phyloP scores from a whole-genome alignment of 331 rosid species.

The Pyrus hybrid region DNA sequence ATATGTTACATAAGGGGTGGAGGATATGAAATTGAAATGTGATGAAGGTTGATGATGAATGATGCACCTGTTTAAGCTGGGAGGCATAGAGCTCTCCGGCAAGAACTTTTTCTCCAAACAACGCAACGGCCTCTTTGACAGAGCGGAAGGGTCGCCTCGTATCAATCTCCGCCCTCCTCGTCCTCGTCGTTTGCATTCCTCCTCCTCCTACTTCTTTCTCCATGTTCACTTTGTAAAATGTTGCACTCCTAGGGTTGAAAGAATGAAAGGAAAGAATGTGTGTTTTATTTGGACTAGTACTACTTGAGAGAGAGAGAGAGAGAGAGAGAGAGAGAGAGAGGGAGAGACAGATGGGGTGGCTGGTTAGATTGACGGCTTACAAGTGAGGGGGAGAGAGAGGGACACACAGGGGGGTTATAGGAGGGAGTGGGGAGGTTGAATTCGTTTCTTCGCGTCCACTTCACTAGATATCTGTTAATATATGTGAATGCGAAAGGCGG shows the following conservation, averaged over 20 bases:
- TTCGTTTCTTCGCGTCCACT: constrained; percentile 99
- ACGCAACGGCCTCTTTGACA: constrained; percentile 77
- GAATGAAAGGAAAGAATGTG: background rate
- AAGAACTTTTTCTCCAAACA: constrained; percentile 72
- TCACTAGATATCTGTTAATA: constrained; percentile 86
- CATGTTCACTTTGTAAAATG: background rate
- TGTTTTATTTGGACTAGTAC: background rate
- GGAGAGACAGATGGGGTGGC: background rate
- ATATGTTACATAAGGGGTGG: background rate
- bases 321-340: too few species aligned
- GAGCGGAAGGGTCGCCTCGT: constrained; percentile 70
- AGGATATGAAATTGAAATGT: too few species aligned
- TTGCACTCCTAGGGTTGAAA: background rate
- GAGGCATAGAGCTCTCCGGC: constrained; percentile 60
- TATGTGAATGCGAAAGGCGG: constrained; percentile 39
- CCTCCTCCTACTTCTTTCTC: background rate
- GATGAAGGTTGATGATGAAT: too few species aligned
- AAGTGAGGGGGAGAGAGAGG: constrained; percentile 3
- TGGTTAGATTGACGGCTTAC: background rate
- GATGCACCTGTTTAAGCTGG: constrained; percentile 60
- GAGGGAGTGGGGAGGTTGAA: constrained; percentile 20
- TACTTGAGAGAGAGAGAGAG: too few species aligned
- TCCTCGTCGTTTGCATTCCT: background rate
- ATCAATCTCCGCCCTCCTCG: constrained; percentile 66
- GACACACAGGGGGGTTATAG: too few species aligned